These are phyloP conservation scores for Cercospora citrullina DNA, from an alignment of 2,329 filamentous ascomycete genomes.

Conservation along the genomic window DNA sequence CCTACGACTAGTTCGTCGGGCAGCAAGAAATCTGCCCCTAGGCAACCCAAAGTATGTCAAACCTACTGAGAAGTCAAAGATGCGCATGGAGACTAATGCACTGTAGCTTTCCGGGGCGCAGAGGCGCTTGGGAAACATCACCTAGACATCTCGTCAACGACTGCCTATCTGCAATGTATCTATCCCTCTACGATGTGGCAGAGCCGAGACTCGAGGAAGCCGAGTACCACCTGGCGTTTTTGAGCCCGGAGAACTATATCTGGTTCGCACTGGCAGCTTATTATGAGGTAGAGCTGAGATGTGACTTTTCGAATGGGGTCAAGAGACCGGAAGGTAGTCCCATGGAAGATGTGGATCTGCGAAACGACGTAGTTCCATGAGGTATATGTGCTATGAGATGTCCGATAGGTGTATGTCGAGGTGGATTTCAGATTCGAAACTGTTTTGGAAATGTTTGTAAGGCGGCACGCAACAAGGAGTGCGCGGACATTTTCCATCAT, in stretches of 20 bases:
- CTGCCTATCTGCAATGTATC: neutral
- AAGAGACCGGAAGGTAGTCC: neutral
- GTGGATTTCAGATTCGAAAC: neutral
- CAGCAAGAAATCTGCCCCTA: neutral
- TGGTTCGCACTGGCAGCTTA: neutral
- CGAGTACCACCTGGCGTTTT: neutral
- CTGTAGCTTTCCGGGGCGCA: neutral
- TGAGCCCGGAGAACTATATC: neutral
- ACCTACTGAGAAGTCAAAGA: neutral
- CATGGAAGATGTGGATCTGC: neutral
- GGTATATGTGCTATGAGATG: neutral
- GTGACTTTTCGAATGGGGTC: neutral
- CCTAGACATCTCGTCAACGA: neutral
- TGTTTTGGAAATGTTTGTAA: neutral
- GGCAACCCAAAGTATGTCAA: neutral
- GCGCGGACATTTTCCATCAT: neutral
- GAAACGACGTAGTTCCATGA: neutral
- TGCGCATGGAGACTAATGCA: neutral
- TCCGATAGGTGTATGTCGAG: neutral
- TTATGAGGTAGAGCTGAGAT: neutral
- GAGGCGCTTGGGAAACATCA: neutral
- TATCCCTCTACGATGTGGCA: neutral
- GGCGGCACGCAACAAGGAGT: neutral
- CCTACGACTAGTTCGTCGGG: neutral
- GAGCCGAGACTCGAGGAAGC: neutral